Conservation (phyloP, 2,329 filamentous ascomycete genomes). For the Fusarium albidum region DNA sequence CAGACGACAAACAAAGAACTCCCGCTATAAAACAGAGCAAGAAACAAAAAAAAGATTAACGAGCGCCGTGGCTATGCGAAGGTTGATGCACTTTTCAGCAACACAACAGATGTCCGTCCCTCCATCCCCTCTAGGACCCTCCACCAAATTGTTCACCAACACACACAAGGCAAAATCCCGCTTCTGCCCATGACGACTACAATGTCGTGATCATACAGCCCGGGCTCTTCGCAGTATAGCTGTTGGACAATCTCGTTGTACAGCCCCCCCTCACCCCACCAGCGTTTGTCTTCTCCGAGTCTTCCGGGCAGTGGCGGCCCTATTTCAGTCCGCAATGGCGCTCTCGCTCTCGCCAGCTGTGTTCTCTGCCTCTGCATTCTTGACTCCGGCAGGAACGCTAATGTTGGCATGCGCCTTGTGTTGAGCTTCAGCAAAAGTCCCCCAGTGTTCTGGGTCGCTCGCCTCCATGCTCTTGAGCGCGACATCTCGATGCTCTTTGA, state of each 20-base stretch:
- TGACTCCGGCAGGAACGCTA: constrained; percentile 41
- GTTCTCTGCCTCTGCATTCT: constrained; percentile 32
- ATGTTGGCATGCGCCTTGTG: constrained; percentile 66
- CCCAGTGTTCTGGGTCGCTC: constrained; percentile 73
- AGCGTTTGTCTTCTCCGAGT: background rate
- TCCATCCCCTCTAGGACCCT: background rate
- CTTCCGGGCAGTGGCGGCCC: constrained; percentile 1
- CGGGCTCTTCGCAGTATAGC: background rate
- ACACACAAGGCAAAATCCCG: background rate
- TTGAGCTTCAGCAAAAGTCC: constrained; percentile 68
- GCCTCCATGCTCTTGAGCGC: constrained; percentile 61
- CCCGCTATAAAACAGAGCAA: constrained; percentile 29
- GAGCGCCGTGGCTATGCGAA: constrained; percentile 40
- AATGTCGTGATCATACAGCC: constrained; percentile 16
- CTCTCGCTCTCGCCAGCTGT: constrained; percentile 52
- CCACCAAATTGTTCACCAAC: background rate
- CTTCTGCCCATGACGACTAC: constrained; percentile 14
- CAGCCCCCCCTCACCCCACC: background rate
- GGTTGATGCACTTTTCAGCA: constrained; percentile 20
- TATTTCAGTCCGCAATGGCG: constrained; percentile 44
- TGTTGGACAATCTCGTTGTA: constrained; percentile 3
- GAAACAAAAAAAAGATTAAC: constrained; percentile 24
- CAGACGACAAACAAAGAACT: constrained; percentile 13
- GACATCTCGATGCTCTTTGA: constrained; percentile 64
- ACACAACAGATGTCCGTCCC: constrained; percentile 14